These are phyloP conservation scores for Aegilops speltoides DNA, from an alignment of 176 grass and related monocot species.

Conservation along the genomic window DNA sequence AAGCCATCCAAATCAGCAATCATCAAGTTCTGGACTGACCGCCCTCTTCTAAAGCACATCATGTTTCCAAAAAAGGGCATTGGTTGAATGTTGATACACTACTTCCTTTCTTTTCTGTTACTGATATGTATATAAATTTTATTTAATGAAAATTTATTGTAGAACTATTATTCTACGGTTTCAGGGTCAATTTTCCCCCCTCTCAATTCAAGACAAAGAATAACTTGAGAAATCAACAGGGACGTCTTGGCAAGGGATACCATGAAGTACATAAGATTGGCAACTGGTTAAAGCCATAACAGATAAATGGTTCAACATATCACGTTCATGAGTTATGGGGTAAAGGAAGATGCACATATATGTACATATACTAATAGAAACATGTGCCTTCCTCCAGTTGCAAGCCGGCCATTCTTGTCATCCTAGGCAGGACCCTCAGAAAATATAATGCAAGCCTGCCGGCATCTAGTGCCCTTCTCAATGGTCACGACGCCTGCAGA, in stretches of 20 bases:
- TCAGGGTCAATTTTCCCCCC: too few relatives aligned
- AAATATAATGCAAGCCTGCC: not conserved
- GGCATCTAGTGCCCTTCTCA: constrained; percentile 28
- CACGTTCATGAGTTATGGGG: not conserved
- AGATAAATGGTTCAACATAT: not conserved
- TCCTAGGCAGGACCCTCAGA: not conserved
- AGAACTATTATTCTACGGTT: too few relatives aligned
- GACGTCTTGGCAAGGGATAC: not conserved
- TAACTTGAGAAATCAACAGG: not conserved
- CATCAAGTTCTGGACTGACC: too few relatives aligned
- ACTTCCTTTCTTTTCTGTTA: too few relatives aligned
- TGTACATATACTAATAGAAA: not conserved
- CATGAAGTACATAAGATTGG: not conserved
- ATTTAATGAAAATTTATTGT: too few relatives aligned
- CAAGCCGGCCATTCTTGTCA: not conserved
- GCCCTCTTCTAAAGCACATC: too few relatives aligned
- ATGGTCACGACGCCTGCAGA: constrained; percentile 27
- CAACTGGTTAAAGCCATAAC: not conserved
- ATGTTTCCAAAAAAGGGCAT: too few relatives aligned
- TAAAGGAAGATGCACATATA: not conserved
- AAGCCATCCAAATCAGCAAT: too few relatives aligned
- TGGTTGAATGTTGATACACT: too few relatives aligned
- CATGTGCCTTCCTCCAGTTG: not conserved
- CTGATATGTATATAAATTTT: too few relatives aligned
- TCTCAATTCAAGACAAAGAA: too few relatives aligned